Evolutionary conservation across 306 rosid genomes (phyloP), one percentile per base, ranked within the genome.

Genomic region (Quercus glauca): DNA sequence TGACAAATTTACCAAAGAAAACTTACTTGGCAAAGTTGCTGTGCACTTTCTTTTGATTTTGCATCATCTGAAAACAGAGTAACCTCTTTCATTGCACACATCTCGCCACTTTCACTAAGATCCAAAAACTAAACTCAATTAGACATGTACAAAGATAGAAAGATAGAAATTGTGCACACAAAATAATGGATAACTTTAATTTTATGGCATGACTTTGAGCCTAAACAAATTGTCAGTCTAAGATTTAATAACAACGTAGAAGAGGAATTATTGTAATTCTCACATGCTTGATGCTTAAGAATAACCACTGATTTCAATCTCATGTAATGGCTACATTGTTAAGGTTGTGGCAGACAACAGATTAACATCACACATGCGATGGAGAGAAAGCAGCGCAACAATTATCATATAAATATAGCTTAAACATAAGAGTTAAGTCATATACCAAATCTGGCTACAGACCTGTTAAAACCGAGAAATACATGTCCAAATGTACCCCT

Each of bases 41-140:
- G 92, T 13, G 98, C 91, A 82, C 99, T 89, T 93, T 96, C 99
- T 90, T 80, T 89, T 10, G 97, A 96, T 89, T 96, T 96, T 70
- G 98, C 93, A 83, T 96, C 99, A 80, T 93, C 99, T 69, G 98
- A 87, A 91, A 96, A 93, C 84, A 96, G 79, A 55, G 98, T 93
- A 35, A 96, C 99, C 88, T 96, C 99, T 89, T 96, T 96, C 97
- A 96, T 89, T 81, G 99, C 99, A 82, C 99, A 96, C 97, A 96
- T 91, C 84, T 96, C 99, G 52, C 99, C 99, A 56, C 87, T 93
- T 82, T 93, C 98, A 83, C 99, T 96, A 73, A 18, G 79, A 72
- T 71, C 77, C 67, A 80, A 67, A 87, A 84, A 51, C 52, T 51
- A 49, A 80, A 81, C 14, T 37, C 80, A 78, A 83, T 82, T 68